phyloP scores from a whole-genome alignment of 2,329 filamentous ascomycete species.

The Phaeosphaeriaceae sp. region DNA sequence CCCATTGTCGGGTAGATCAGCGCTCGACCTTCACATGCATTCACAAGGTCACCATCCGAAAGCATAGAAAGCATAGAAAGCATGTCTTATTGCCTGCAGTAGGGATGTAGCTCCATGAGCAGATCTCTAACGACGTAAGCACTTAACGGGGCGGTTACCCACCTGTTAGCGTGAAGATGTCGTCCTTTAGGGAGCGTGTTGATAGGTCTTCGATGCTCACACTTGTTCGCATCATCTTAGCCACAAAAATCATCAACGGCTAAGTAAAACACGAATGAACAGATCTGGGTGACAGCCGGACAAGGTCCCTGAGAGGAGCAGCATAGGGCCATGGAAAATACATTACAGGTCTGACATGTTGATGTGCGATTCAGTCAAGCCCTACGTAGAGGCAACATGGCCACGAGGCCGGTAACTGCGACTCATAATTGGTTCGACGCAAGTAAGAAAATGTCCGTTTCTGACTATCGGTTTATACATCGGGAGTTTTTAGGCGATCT shows the following conservation, averaged over 20 bases:
- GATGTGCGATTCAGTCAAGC: background rate
- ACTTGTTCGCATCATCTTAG: background rate
- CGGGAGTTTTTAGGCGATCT: background rate
- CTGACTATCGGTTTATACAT: slow-evolving; percentile 7
- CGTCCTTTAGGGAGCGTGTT: background rate
- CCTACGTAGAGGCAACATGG: background rate
- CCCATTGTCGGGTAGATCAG: background rate
- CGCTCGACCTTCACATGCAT: background rate
- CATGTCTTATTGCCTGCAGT: background rate
- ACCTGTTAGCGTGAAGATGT: background rate
- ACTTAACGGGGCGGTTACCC: background rate
- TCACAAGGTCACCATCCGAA: background rate
- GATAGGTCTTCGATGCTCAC: background rate
- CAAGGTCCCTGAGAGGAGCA: background rate
- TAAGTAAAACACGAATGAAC: background rate
- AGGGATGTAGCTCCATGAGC: background rate
- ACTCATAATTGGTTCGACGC: background rate
- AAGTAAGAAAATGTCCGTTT: slow-evolving; percentile 11
- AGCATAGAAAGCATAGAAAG: too few relatives aligned
- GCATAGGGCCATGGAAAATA: background rate
- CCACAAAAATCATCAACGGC: background rate
- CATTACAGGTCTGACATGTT: background rate
- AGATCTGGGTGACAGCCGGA: background rate
- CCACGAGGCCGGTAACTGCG: slow-evolving; percentile 1
- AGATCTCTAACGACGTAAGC: background rate